Percentiles rank a stretch among this genome's conserved stretches.
Evolutionary conservation across 306 rosid species (phyloP).

Genomic region (Boehmeria nivea): DNA sequence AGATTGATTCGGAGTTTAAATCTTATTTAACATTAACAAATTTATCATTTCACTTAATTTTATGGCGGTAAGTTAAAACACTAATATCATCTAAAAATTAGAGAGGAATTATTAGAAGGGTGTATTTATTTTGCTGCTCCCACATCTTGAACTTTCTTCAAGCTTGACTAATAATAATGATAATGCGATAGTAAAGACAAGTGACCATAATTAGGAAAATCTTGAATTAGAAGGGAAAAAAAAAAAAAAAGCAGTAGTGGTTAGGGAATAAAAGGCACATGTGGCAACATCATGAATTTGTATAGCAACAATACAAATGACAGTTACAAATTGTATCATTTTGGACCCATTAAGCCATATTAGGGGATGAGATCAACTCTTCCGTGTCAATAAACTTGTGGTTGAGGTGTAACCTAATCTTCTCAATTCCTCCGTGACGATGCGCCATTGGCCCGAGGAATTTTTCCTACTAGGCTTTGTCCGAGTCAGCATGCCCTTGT

Average conservation of each 20-base stretch:
- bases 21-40: too few species aligned
- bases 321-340: not conserved
- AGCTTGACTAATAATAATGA: too few species aligned
- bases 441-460: slow-evolving; percentile 7
- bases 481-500: slow-evolving; percentile 6
- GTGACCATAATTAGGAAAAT: too few species aligned
- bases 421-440: slow-evolving; percentile 6
- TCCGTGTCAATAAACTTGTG: slow-evolving; percentile 15
- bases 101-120: too few species aligned
- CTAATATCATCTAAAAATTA: too few species aligned
- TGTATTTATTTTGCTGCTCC: too few species aligned
- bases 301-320: not conserved
- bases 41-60: too few species aligned
- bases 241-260: not conserved
- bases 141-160: too few species aligned
- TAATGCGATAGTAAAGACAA: too few species aligned
- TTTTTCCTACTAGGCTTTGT: not conserved
- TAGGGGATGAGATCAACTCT: not conserved
- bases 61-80: too few species aligned
- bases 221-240: not conserved
- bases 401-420: slow-evolving; percentile 24
- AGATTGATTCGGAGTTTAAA: too few species aligned
- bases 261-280: not conserved
- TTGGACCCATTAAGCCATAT: too few species aligned
- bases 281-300: not conserved